Percentiles rank a stretch among this genome's conserved stretches.
These are phyloP conservation scores for Rhododendron mucronatum DNA, from an alignment of 148 eudicot species.

Conservation along the genomic window DNA sequence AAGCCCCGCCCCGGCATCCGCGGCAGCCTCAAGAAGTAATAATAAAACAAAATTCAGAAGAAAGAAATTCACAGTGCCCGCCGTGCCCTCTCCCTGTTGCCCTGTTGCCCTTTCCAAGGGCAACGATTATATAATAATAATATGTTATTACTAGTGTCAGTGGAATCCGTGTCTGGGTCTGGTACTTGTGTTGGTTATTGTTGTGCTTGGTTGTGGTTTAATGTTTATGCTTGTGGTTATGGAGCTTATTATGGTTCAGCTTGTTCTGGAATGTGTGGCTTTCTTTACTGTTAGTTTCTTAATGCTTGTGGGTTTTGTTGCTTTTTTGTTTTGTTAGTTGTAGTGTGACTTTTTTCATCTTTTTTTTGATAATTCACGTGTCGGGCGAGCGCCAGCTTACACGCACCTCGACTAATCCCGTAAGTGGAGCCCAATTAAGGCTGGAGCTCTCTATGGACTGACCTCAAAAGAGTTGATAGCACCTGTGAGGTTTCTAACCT, in stretches of 20 bases:
- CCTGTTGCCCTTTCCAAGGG: not conserved
- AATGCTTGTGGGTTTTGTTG: not conserved
- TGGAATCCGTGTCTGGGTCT: not conserved
- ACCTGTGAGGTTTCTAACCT: too few species aligned
- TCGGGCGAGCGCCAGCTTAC: too few species aligned
- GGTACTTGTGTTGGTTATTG: not conserved
- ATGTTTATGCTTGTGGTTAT: not conserved
- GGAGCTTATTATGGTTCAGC: not conserved
- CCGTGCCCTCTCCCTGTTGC: not conserved
- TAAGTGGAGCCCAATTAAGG: too few species aligned
- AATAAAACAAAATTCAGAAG: too few species aligned
- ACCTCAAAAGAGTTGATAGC: too few species aligned
- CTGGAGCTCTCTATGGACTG: too few species aligned
- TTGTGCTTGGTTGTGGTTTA: not conserved
- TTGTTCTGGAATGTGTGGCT: not conserved
- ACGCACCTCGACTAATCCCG: too few species aligned
- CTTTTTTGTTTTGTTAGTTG: not conserved
- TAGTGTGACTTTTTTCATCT: not conserved
- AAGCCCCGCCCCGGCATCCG: constrained; percentile 69
- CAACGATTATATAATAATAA: not conserved
- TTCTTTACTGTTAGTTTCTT: not conserved
- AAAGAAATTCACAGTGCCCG: not conserved
- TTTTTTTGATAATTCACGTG: too few species aligned
- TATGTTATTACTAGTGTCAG: not conserved
- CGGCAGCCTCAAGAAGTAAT: constrained; percentile 75